These are phyloP conservation scores for Eucalyptus cloeziana DNA, from an alignment of 345 rosid genomes.

Conservation along the genomic window DNA sequence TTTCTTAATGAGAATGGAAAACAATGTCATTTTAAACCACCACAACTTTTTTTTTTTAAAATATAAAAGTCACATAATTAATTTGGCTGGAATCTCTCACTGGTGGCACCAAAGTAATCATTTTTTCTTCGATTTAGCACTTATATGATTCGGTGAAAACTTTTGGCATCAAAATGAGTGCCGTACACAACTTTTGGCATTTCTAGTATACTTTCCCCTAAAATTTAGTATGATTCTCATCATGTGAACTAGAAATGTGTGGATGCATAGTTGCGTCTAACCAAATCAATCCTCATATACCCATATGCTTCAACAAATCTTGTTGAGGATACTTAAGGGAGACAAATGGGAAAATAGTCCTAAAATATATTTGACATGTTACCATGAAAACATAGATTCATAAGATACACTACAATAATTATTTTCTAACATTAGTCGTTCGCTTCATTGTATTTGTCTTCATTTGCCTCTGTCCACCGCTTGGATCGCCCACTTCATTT, in stretches of 20 bases:
- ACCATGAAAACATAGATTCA: background rate
- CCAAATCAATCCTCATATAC: background rate
- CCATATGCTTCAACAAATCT: background rate
- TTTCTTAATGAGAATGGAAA: no score
- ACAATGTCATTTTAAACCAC: no score
- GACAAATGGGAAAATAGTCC: background rate
- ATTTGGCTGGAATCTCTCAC: no score
- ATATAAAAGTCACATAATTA: no score
- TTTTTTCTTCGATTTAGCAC: no score
- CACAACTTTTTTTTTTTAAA: no score
- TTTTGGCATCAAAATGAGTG: no score
- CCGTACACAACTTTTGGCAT: no score
- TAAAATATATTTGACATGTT: background rate
- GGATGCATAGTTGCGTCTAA: background rate
- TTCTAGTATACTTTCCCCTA: no score
- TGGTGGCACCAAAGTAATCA: no score
- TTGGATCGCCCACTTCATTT: background rate
- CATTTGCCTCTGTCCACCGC: background rate
- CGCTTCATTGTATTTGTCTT: background rate
- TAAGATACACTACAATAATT: background rate
- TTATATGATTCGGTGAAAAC: no score
- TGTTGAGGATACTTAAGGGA: background rate
- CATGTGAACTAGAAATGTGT: background rate
- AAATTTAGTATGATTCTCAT: background rate
- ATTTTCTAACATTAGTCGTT: background rate